Conservation (phyloP, 768 basidiomycete genomes). For the Dacryopinax primogenitus region DNA sequence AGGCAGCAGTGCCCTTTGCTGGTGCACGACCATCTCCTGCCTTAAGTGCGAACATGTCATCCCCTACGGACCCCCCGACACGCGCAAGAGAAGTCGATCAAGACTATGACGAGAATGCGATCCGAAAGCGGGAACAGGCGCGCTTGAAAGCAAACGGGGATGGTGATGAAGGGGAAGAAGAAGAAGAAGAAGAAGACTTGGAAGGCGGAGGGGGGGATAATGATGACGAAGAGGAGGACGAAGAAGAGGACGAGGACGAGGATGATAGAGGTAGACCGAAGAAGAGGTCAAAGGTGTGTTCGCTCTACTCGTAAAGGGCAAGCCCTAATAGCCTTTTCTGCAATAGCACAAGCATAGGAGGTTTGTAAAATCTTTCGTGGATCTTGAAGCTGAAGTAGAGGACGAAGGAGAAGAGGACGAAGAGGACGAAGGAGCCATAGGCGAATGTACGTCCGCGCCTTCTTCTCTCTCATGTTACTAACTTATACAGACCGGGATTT, state of each 20-base stretch:
- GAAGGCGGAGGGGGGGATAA: constrained; percentile 33
- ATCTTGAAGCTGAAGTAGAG: constrained; percentile 91
- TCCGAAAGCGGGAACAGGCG: constrained; percentile 11
- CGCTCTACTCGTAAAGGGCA: background rate
- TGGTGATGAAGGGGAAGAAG: constrained; percentile 28
- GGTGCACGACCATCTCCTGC: background rate
- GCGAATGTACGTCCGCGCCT: constrained; percentile 16
- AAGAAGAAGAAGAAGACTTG: constrained; percentile 23
- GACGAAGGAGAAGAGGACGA: constrained; percentile 93
- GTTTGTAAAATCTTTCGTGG: constrained; percentile 70
- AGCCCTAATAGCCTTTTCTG: constrained; percentile 35
- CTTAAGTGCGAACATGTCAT: background rate
- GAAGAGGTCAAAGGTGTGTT: constrained; percentile 50
- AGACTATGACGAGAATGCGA: constrained; percentile 15
- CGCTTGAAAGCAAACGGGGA: constrained; percentile 18
- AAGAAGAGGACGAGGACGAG: constrained; percentile 34
- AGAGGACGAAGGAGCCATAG: constrained; percentile 44
- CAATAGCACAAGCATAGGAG: constrained; percentile 31
- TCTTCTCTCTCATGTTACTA: constrained; percentile 7
- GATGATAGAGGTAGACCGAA: constrained; percentile 33
- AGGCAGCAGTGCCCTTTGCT: too few species aligned
- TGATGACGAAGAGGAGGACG: constrained; percentile 28
- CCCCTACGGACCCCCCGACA: constrained; percentile 2
- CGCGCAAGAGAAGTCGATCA: constrained; percentile 7
- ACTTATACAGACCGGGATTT: constrained; percentile 14